phyloP scores from a whole-genome alignment of 2,329 filamentous ascomycete genomes.

The Saccharata proteae region DNA sequence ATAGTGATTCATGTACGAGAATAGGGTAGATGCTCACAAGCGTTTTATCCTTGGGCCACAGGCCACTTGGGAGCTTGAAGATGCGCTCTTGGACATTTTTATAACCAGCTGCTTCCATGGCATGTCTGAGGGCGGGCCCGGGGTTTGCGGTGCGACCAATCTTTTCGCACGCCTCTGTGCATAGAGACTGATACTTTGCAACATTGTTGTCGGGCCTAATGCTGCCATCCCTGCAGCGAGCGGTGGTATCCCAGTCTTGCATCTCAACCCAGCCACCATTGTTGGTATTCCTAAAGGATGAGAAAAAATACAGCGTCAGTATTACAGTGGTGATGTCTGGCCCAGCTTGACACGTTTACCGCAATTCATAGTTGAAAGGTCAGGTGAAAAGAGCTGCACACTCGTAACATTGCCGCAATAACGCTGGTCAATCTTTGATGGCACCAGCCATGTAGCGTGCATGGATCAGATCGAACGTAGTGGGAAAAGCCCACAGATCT shows the following conservation, averaged over 20 bases:
- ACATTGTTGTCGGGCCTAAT: constrained; percentile 10
- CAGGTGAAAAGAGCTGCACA: constrained; percentile 31
- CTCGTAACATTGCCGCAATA: constrained; percentile 38
- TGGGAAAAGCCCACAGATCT: constrained; percentile 41
- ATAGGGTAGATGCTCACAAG: constrained; percentile 7
- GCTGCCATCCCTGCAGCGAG: constrained; percentile 26
- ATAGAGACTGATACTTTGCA: too few relatives aligned
- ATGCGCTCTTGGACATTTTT: constrained; percentile 28
- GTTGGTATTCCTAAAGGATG: constrained; percentile 19
- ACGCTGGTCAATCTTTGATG: constrained; percentile 40
- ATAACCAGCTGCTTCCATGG: constrained; percentile 28
- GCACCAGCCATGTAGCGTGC: constrained; percentile 38
- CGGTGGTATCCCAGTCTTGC: constrained; percentile 32
- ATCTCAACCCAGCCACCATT: constrained; percentile 40
- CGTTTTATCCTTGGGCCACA: constrained; percentile 15
- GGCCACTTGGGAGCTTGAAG: constrained; percentile 17
- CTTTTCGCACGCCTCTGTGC: constrained; percentile 4
- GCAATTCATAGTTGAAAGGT: constrained; percentile 37
- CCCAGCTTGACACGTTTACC: constrained; percentile 29
- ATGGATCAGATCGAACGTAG: constrained; percentile 46
- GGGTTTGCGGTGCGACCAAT: constrained; percentile 12
- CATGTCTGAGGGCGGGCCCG: constrained; percentile 23
- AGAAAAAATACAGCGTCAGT: too few relatives aligned
- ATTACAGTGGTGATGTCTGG: too few relatives aligned
- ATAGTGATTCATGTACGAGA: constrained; percentile 10